Base-by-base conservation (phyloP, 306 rosid species). In the Neltuma alba region DNA sequence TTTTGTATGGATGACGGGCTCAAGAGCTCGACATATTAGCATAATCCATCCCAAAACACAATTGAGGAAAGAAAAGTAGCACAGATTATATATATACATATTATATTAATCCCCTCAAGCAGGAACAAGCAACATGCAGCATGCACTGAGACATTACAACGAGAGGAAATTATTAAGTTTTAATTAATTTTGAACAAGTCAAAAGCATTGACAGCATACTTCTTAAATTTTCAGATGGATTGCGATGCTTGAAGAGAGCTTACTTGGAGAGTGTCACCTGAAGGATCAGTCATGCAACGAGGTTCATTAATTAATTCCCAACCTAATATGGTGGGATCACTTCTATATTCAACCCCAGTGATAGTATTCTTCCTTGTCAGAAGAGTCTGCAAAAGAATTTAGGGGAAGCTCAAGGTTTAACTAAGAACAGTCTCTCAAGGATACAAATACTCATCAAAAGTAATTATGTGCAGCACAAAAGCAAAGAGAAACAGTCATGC, bases 251-350 rank as follows among this genome's bases (percentile, higher is more conserved):
- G 69, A 23, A 42, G 23, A 85, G 10, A 73, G 81, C 97, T 89
- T 90, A 96, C 99, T 80, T 96, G 99, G 74, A 96, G 98, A 70
- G 98, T 93, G 74, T 96, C 94, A 13, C 99, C 99, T 18, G 99
- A 96, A 82, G 98, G 87, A 90, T 96, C 99, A 44, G 96, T 84
- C 44, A 82, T 63, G 89, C 99, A 96, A 73, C 99, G 94, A 27
- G 99, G 99, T 85, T 96, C 99, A 13, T 96, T 96, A 45, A 96
- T 96, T 84, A 96, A 82, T 79, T 96, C 99, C 99, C 99, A 96
- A 33, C 82, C 99, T 65, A 96, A 93, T 79, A 96, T 96, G 79
- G 90, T 81, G 37, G 98, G 98, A 71, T 96, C 99, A 75, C 93
- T 83, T 84, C 97, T 84, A 85, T 96, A 96, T 88, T 92, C 91